Base-by-base conservation (phyloP, 202 grass and related monocot genomes). In the Panicum virgatum region DNA sequence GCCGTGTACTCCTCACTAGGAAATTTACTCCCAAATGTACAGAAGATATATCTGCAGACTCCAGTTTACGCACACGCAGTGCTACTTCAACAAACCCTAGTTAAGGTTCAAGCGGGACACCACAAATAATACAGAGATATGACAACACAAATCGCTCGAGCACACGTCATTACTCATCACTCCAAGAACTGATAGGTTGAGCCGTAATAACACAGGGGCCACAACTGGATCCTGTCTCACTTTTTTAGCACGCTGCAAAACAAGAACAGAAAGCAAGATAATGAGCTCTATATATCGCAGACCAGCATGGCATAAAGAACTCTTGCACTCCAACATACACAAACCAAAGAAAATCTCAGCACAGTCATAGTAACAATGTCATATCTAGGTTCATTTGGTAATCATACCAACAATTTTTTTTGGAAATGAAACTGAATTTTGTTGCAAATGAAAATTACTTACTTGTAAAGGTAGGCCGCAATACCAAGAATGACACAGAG, bases 381-480 rank as follows among this genome's bases (percentile, higher is more conserved):
- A 23, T 27, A 69, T 60, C 3, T 50, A 34, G 32, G 4, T 34
- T 75, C 25, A 46, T 56, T 37, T 5, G 4, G 36, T 30, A 25
- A 7, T 10, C 13, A 15, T 1, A 12, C n/a, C 51, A 22, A 62
- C 73, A 3, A 10, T n/a, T 0, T 63, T 3, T 18, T 48, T 30
- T 2, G 25, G 27, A 72, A 6, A 79, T 56, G 27, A 32, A 63
- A 76, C 16, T 66, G 59, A 36, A 86, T 10, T 77, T 73, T 68
- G 19, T 36, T 44, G 76, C 69, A 7, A 40, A 62, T 42, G 29
- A 69, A 76, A 75, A 20, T 75, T 36, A 88, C 89, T 93, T 87
- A 96, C 96, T 98, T 98, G 89, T 98, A 96, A 30, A 98, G 91
- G 58, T 96, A 96, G 81, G 96, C 96, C 39, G 96, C 91, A 73